Evolutionary conservation across 2,329 filamentous ascomycete genomes (phyloP).

Genomic region (Colletotrichum tofieldiae): DNA sequence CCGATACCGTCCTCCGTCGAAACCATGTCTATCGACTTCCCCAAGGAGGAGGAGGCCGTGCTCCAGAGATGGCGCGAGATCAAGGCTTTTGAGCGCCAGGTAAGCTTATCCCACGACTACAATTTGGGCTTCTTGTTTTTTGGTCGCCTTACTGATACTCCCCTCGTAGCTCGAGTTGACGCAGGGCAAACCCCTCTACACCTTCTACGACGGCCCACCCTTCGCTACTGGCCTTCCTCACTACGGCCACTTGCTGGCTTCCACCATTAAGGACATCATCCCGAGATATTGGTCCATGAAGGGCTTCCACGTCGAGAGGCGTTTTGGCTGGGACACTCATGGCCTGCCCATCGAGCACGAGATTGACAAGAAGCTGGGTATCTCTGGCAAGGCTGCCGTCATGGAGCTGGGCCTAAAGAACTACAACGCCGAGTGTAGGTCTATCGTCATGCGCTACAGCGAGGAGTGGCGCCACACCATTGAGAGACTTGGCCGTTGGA

Average conservation of each 20-base stretch:
- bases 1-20: background rate
- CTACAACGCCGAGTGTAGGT: slow-evolving; percentile 92
- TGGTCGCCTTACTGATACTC: slow-evolving; percentile 13
- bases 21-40: slow-evolving; percentile 90
- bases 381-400: slow-evolving; percentile 90
- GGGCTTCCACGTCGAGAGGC: slow-evolving; percentile 90
- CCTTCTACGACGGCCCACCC: slow-evolving; percentile 92
- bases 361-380: slow-evolving; percentile 95
- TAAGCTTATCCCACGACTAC: slow-evolving; percentile 53
- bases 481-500: slow-evolving; percentile 92
- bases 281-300: slow-evolving; percentile 98
- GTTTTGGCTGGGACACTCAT: slow-evolving; percentile 96
- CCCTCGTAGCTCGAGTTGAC: slow-evolving; percentile 78
- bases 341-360: slow-evolving; percentile 96
- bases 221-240: slow-evolving; percentile 81
- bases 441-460: slow-evolving; percentile 94
- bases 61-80: slow-evolving; percentile 93
- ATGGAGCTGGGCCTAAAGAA: slow-evolving; percentile 87
- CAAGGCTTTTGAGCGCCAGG: slow-evolving; percentile 89
- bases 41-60: slow-evolving; percentile 89
- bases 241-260: slow-evolving; percentile 84
- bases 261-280: slow-evolving; percentile 97
- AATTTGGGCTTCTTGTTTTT: background rate
- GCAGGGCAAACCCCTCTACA: slow-evolving; percentile 85
- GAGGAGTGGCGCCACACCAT: slow-evolving; percentile 90